A percentile compares a stretch with the other conserved stretches of the same genome.
These are phyloP conservation scores for Globisporangium acanthophoron DNA, from an alignment of 352 stramenopile genomes.

Conservation along the genomic window DNA sequence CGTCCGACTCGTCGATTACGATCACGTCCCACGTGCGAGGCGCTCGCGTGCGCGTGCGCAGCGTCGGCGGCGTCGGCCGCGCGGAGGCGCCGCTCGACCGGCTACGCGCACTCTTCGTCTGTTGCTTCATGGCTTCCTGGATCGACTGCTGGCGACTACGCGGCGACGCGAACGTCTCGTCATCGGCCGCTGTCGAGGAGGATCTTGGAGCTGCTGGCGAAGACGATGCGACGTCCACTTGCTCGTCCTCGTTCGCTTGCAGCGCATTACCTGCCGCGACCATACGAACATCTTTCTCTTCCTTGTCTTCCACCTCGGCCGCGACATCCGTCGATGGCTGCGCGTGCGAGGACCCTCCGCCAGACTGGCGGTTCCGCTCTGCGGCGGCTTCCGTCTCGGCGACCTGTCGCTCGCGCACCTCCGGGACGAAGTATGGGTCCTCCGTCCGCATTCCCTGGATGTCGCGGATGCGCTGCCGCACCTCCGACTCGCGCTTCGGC, in stretches of 20 bases:
- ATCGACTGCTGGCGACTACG: constrained; percentile 23
- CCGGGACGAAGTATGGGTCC: constrained; percentile 41
- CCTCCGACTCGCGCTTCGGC: constrained; percentile 19
- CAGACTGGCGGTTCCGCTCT: constrained; percentile 1
- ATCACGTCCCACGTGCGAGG: constrained; percentile 64
- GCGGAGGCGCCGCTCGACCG: neutral
- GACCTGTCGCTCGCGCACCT: constrained; percentile 33
- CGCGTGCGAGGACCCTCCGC: too few species aligned
- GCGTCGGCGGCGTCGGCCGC: neutral
- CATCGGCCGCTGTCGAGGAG: constrained; percentile 1
- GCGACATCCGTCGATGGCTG: neutral
- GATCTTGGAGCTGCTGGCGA: neutral
- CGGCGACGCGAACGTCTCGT: constrained; percentile 7
- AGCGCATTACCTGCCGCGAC: too few species aligned
- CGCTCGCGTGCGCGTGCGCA: constrained; percentile 22
- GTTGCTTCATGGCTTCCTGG: constrained; percentile 13
- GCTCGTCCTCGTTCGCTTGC: neutral
- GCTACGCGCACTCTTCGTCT: neutral
- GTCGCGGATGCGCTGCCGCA: constrained; percentile 46
- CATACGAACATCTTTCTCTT: neutral
- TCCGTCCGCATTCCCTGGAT: constrained; percentile 62
- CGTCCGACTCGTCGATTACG: constrained; percentile 70
- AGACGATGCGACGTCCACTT: neutral
- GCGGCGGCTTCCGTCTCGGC: constrained; percentile 28
- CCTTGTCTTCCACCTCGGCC: neutral